Percentiles rank a stretch among this genome's conserved stretches.
Conservation (phyloP, 179 eudicot genomes). For the Spergularia azorica region DNA sequence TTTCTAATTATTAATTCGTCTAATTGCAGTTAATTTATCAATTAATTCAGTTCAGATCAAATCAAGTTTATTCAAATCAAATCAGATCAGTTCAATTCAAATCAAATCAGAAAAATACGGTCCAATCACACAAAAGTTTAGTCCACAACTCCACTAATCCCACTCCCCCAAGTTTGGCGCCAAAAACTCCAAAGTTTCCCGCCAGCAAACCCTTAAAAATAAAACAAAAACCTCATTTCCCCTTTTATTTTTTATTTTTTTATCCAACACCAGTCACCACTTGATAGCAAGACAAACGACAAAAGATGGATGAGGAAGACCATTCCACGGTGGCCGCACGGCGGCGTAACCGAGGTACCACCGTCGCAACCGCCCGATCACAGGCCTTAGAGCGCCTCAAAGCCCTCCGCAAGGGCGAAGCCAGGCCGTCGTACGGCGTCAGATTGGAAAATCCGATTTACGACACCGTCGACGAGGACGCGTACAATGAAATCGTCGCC, state of each 20-base stretch:
- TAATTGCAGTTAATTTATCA: too few relatives aligned
- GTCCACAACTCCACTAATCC: too few relatives aligned
- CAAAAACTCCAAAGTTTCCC: constrained; percentile 22
- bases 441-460: constrained; percentile 75
- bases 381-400: constrained; percentile 71
- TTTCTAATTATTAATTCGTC: too few relatives aligned
- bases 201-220: not conserved
- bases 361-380: constrained; percentile 43
- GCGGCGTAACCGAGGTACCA: constrained; percentile 51
- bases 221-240: constrained; percentile 2
- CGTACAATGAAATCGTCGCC: constrained; percentile 73
- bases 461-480: constrained; percentile 87
- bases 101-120: too few relatives aligned
- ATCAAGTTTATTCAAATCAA: too few relatives aligned
- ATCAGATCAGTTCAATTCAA: too few relatives aligned
- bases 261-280: not conserved
- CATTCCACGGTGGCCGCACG: constrained; percentile 41
- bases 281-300: not conserved
- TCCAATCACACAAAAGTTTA: too few relatives aligned
- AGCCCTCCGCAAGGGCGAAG: constrained; percentile 53
- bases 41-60: too few relatives aligned
- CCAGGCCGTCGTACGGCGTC: constrained; percentile 50
- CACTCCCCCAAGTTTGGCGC: constrained; percentile 2
- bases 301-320: constrained; percentile 54
- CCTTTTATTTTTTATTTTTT: not conserved